These are phyloP conservation scores for Sporopachydermia cereana DNA, from an alignment of 1,139 yeast genomes.

Conservation along the genomic window DNA sequence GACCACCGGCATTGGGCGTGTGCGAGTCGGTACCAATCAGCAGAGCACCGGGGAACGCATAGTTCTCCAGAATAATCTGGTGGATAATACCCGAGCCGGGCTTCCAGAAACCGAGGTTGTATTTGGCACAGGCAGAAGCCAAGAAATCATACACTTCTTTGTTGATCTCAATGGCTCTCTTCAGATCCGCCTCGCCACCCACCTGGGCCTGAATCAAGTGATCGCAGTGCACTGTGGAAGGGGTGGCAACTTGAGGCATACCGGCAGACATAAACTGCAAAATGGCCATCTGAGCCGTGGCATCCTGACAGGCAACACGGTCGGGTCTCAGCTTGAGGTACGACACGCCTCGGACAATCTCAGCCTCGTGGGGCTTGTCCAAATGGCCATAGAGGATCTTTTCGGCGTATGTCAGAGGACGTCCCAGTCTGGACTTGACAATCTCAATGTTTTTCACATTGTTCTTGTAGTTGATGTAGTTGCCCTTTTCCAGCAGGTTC, in stretches of 20 bases:
- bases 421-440: conserved; percentile 75
- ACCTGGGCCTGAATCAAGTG: conserved; percentile 97
- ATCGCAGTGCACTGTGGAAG: conserved; percentile 97
- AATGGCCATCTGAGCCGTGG: conserved; percentile 99
- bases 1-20: conserved; percentile 99
- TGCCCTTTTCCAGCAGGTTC: conserved; percentile 62
- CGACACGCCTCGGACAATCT: conserved; percentile 90
- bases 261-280: conserved; percentile 98
- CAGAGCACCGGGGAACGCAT: conserved; percentile 96
- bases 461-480: conserved; percentile 52
- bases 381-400: conserved; percentile 92
- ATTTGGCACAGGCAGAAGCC: conserved; percentile 89
- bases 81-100: conserved; percentile 99
- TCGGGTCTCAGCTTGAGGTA: conserved; percentile 97
- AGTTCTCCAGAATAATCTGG: conserved; percentile 95
- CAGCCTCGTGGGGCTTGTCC: conserved; percentile 92
- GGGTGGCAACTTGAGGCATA: conserved; percentile 88
- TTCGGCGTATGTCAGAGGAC: conserved; percentile 97
- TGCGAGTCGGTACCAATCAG: conserved; percentile 98
- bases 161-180: conserved; percentile 85
- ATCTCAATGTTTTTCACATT: conserved; percentile 75
- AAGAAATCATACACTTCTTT: conserved; percentile 96
- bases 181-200: conserved; percentile 88
- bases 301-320: conserved; percentile 99
- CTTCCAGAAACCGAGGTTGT: conserved; percentile 98